Evolutionary conservation across 371 early-diverging fungal genomes (phyloP).

Genomic region (Saksenaea oblongispora): DNA sequence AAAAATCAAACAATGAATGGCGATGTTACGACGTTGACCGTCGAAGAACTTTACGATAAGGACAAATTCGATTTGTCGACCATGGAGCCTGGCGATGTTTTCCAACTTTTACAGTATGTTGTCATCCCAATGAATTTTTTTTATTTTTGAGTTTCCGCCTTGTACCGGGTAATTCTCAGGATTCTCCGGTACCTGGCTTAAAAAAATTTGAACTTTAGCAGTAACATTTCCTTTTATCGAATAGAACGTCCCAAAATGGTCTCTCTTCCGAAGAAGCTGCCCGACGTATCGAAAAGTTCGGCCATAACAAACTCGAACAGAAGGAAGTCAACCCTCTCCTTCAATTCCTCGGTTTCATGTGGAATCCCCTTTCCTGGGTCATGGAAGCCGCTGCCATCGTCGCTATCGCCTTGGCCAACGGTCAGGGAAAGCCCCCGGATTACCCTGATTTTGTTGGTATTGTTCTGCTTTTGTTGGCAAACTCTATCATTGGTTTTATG

Average conservation of each 20-base stretch:
- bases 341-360: conserved; percentile 83
- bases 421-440: conserved; percentile 62
- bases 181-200: conserved; percentile 6
- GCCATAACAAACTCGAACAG: conserved; percentile 65
- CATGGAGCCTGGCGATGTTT: conserved; percentile 66
- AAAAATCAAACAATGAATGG: conserved; percentile 15
- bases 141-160: conserved; percentile 1
- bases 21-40: conserved; percentile 28
- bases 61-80: conserved; percentile 76
- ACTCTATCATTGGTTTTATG: conserved; percentile 81
- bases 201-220: conserved; percentile 4
- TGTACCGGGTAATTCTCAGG: conserved; percentile 5
- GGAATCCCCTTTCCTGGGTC: conserved; percentile 73
- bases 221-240: conserved; percentile 16
- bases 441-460: conserved; percentile 83
- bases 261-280: conserved; percentile 60
- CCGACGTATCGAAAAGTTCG: conserved; percentile 64
- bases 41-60: conserved; percentile 76
- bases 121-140: not conserved
- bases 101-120: conserved; percentile 62
- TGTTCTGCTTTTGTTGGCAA: conserved; percentile 71
- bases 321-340: conserved; percentile 74
- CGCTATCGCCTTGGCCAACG: conserved; percentile 65
- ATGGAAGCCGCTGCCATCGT: conserved; percentile 73
- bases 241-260: conserved; percentile 57